Evolutionary conservation across 768 basidiomycete species (phyloP), one percentile per base, ranked within the genome.

Genomic region (Exidia glandulosa): DNA sequence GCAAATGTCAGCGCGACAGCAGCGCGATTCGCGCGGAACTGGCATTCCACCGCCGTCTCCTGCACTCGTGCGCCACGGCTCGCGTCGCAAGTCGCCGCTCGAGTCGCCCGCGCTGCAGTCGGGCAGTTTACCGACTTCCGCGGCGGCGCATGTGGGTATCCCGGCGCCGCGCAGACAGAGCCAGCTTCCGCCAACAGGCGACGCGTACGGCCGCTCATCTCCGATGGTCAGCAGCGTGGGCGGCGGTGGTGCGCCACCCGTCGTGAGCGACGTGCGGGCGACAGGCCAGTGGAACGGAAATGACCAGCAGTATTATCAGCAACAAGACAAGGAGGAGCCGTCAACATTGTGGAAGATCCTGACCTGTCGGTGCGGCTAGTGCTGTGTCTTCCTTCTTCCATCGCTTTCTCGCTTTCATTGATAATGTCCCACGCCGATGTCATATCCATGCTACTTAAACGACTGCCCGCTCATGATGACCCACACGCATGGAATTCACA

Each of bases 341-440:
- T 74, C 77, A 59, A 75, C 76, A 63, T 74, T 88, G 58, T 76
- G 86, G 76, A 78, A 52, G 80, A 81, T 90, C 63, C 72, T 92
- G 62, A 89, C 87, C 54, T 91, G 89, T 74, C 84, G 83, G 67
- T 91, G 90, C 75, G 85, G 83, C 66, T 80, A 72, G 76, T n/a
- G n/a, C n/a, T n/a, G 65, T 27, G 14, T 32, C 47, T 7, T n/a
- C 19, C 7, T n/a, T 37, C 36, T 19, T 37, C 19, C 10, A 16
- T 27, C 50, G 25, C 12, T 29, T 19, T 54, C 50, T 27, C 50
- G 50, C 50, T 54, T 54, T 54, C 50, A 4, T 29, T 10, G 41
- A 19, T 45, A 6, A 6, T 19, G 10, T 45, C 16, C n/a, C n/a
- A n/a, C n/a, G n/a, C n/a, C n/a, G n/a, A n/a, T n/a, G n/a, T 45